phyloP scores from a whole-genome alignment of 306 rosid genomes.

The Arachis stenosperma region DNA sequence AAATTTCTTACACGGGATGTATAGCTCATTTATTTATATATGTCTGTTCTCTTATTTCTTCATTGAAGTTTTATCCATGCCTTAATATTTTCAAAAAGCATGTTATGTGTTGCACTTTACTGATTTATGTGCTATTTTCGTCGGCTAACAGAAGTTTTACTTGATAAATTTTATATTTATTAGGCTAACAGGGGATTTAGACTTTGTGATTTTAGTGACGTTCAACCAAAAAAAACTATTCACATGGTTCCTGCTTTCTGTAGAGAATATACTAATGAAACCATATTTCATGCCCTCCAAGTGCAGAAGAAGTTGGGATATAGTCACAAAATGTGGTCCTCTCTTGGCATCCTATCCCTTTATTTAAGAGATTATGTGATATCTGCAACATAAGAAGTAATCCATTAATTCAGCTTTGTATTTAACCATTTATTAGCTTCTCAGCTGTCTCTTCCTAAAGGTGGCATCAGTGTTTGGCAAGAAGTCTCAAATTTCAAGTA shows the following conservation, averaged over 20 bases:
- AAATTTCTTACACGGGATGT: neutral
- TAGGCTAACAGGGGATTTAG: neutral
- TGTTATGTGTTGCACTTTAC: neutral
- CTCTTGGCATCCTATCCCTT: neutral
- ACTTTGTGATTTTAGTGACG: neutral
- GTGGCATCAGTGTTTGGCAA: no score
- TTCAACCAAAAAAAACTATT: neutral
- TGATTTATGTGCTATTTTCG: neutral
- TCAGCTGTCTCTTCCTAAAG: no score
- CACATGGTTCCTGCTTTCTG: neutral
- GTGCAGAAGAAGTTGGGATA: neutral
- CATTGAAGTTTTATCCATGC: neutral
- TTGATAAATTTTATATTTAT: neutral
- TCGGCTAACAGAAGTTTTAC: neutral
- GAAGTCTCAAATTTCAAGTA: no score
- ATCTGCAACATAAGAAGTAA: no score
- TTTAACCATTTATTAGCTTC: no score
- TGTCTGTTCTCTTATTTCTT: neutral
- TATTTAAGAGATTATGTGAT: neutral
- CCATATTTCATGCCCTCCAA: neutral
- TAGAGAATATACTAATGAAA: neutral
- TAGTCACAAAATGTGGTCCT: constrained; percentile 10
- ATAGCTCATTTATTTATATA: neutral
- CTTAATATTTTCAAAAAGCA: neutral
- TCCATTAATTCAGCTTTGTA: no score